These are phyloP conservation scores for Neofusicoccum ribis DNA, from an alignment of 2,329 filamentous ascomycete species.

Conservation along the genomic window DNA sequence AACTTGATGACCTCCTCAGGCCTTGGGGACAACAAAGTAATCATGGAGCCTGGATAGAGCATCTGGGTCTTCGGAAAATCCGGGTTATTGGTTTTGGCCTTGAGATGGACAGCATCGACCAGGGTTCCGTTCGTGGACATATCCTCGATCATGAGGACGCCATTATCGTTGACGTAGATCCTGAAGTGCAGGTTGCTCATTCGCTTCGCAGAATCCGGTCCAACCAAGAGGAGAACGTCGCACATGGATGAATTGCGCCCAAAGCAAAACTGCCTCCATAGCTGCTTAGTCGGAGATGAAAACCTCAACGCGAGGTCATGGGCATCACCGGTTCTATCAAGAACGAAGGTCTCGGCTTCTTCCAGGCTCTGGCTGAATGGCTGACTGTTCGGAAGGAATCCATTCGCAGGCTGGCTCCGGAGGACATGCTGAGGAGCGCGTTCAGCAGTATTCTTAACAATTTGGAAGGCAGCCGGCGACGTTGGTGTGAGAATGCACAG, in stretches of 20 bases:
- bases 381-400: conserved; percentile 25
- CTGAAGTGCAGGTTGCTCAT: conserved; percentile 96
- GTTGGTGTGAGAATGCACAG: conserved; percentile 84
- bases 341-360: conserved; percentile 49
- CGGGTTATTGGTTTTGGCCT: conserved; percentile 40
- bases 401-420: conserved; percentile 42
- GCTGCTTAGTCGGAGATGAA: conserved; percentile 70
- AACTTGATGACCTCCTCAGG: conserved; percentile 70
- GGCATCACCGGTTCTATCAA: conserved; percentile 41
- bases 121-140: conserved; percentile 94
- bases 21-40: conserved; percentile 63
- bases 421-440: conserved; percentile 62
- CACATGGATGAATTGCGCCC: conserved; percentile 72
- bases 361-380: conserved; percentile 29
- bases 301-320: conserved; percentile 76
- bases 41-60: conserved; percentile 70
- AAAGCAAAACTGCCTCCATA: conserved; percentile 76
- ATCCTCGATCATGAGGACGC: conserved; percentile 88
- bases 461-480: conserved; percentile 69
- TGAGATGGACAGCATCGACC: conserved; percentile 72
- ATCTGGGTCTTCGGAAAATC: conserved; percentile 56
- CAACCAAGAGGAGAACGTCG: conserved; percentile 64
- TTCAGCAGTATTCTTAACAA: conserved; percentile 61
- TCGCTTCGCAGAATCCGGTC: conserved; percentile 62
- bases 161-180: conserved; percentile 85